phyloP scores from a whole-genome alignment of 1,139 yeast genomes.

The Kurtzmaniella quercitrusa region DNA sequence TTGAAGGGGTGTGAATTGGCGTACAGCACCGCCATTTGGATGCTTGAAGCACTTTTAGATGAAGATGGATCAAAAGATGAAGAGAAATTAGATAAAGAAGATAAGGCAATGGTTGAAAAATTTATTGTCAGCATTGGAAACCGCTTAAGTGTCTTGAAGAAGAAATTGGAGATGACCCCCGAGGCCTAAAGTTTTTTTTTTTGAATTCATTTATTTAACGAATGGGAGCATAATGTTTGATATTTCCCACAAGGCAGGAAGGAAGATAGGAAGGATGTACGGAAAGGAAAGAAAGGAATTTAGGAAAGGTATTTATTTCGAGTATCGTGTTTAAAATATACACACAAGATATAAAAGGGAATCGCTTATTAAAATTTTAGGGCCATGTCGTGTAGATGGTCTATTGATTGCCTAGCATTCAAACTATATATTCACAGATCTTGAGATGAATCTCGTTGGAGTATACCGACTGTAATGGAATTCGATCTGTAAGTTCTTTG shows the following conservation, averaged over 20 bases:
- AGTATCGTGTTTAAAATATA: neutral
- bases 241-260: neutral
- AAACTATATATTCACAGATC: neutral
- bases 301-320: neutral
- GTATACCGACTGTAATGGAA: conserved; percentile 39
- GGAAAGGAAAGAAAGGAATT: neutral
- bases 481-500: conserved; percentile 33
- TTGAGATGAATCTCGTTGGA: conserved; percentile 22
- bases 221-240: neutral
- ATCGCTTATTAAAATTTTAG: too few species aligned
- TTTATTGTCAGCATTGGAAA: conserved; percentile 72
- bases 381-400: too few species aligned
- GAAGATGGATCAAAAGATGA: conserved; percentile 36
- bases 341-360: too few species aligned
- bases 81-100: conserved; percentile 60
- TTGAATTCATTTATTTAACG: neutral
- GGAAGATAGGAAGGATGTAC: neutral
- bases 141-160: conserved; percentile 57
- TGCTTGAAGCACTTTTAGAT: conserved; percentile 82
- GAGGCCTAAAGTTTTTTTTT: neutral
- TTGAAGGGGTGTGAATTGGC: conserved; percentile 78
- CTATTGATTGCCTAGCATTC: neutral
- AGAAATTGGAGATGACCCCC: conserved; percentile 25
- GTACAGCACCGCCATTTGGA: conserved; percentile 91
- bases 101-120: conserved; percentile 68